Percentiles rank a stretch among this genome's conserved stretches.
phyloP scores from a whole-genome alignment of 139 green algal species.

The Chlamydomonas sp. region DNA sequence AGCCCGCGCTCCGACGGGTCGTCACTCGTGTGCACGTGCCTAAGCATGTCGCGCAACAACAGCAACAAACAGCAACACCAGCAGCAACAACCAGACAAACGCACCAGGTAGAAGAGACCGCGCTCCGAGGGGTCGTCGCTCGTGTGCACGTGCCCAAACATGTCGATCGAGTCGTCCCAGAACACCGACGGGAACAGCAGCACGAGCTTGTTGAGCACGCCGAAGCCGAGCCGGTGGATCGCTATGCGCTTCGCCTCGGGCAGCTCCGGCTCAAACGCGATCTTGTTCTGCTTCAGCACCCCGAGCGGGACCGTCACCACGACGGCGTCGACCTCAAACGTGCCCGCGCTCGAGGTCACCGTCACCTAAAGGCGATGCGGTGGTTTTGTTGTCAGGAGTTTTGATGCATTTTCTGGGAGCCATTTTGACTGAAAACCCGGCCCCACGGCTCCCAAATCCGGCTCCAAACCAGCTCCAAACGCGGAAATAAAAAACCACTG shows the following conservation, averaged over 20 bases:
- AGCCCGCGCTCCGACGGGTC: not conserved
- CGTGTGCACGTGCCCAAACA: conserved; percentile 68
- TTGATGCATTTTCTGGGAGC: too few relatives aligned
- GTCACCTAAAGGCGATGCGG: too few relatives aligned
- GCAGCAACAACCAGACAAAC: too few relatives aligned
- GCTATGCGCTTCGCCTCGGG: conserved; percentile 67
- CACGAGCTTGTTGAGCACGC: conserved; percentile 69
- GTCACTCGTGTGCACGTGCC: conserved; percentile 34
- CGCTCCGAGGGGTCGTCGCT: not conserved
- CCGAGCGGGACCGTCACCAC: conserved; percentile 85
- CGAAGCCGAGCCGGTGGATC: conserved; percentile 76
- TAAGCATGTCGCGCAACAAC: conserved; percentile 93
- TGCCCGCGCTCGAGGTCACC: too few relatives aligned
- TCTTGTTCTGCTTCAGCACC: conserved; percentile 64
- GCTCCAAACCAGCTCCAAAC: too few relatives aligned
- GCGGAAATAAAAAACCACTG: too few relatives aligned
- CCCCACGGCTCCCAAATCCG: too few relatives aligned
- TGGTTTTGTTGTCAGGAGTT: too few relatives aligned
- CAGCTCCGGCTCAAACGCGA: conserved; percentile 76
- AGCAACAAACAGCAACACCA: too few relatives aligned
- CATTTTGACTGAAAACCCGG: too few relatives aligned
- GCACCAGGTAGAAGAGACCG: conserved; percentile 31
- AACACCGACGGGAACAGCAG: conserved; percentile 89
- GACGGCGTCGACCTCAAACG: conserved; percentile 53
- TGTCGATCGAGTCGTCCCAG: conserved; percentile 76